A percentile compares a stretch with the other conserved stretches of the same genome.
Conservation (phyloP, 1,284 basidiomycete species). For the Tilletia walkeri region DNA sequence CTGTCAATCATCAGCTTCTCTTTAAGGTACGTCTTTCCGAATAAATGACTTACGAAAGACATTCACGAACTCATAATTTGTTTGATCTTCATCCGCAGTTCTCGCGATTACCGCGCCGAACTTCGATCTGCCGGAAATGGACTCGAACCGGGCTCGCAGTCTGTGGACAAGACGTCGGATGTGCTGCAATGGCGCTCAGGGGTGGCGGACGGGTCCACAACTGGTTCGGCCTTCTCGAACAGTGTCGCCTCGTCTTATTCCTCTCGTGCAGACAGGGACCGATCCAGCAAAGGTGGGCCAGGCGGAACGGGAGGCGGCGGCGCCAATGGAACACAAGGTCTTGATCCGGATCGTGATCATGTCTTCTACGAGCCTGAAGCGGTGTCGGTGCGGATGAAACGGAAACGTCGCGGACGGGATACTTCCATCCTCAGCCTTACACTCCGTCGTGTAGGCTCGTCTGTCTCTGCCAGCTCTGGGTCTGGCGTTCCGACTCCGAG, state of each 20-base stretch:
- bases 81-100: slow-evolving; percentile 57
- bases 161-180: slow-evolving; percentile 21
- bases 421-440: slow-evolving; percentile 43
- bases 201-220: slow-evolving; percentile 23
- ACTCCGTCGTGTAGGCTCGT: slow-evolving; percentile 39
- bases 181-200: slow-evolving; percentile 39
- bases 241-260: neutral
- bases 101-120: neutral
- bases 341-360: slow-evolving; percentile 44
- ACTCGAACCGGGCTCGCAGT: neutral
- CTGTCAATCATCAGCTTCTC: slow-evolving; percentile 48
- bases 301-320: neutral
- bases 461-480: neutral
- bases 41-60: slow-evolving; percentile 19
- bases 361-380: slow-evolving; percentile 44
- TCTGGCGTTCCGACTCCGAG: slow-evolving; percentile 1
- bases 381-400: slow-evolving; percentile 36
- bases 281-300: neutral
- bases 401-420: slow-evolving; percentile 43
- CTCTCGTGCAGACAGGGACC: neutral
- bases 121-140: slow-evolving; percentile 22
- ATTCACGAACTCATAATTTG: slow-evolving; percentile 68
- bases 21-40: slow-evolving; percentile 29
- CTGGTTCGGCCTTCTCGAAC: slow-evolving; percentile 6
- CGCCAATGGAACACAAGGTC: slow-evolving; percentile 16